These are phyloP conservation scores for Pleurotus eryngii DNA, from an alignment of 768 basidiomycete genomes.

Conservation along the genomic window DNA sequence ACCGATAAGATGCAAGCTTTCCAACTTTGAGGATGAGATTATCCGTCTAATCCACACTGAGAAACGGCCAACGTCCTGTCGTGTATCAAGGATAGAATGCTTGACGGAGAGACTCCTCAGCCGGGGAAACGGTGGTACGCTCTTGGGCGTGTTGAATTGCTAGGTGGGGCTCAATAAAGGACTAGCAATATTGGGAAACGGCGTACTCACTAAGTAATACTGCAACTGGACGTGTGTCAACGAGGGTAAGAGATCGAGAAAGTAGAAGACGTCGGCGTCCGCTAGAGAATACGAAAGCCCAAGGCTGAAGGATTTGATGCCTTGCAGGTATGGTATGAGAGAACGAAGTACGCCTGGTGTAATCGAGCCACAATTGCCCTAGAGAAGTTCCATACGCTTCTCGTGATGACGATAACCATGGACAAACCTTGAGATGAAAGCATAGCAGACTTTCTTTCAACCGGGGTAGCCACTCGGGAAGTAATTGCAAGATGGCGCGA, in stretches of 20 bases:
- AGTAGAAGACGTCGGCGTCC: constrained; percentile 48
- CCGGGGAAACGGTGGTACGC: constrained; percentile 15
- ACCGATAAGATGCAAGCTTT: constrained; percentile 21
- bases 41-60: constrained; percentile 35
- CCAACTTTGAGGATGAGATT: constrained; percentile 26
- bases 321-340: constrained; percentile 34
- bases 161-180: constrained; percentile 11
- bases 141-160: constrained; percentile 40
- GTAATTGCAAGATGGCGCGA: constrained; percentile 36
- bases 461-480: constrained; percentile 40
- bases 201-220: constrained; percentile 47
- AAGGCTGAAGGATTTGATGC: constrained; percentile 37
- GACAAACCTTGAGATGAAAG: constrained; percentile 42
- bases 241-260: constrained; percentile 36
- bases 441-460: constrained; percentile 30
- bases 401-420: background rate
- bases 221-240: constrained; percentile 39
- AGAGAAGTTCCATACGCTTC: background rate
- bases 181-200: no score
- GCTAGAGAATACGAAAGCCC: constrained; percentile 60
- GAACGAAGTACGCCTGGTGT: constrained; percentile 56
- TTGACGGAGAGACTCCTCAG: constrained; percentile 31
- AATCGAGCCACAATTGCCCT: constrained; percentile 63
- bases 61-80: constrained; percentile 21
- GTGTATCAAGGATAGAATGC: constrained; percentile 17